Evolutionary conservation across 768 basidiomycete genomes (phyloP).

Genomic region (Wakefieldia striispora): DNA sequence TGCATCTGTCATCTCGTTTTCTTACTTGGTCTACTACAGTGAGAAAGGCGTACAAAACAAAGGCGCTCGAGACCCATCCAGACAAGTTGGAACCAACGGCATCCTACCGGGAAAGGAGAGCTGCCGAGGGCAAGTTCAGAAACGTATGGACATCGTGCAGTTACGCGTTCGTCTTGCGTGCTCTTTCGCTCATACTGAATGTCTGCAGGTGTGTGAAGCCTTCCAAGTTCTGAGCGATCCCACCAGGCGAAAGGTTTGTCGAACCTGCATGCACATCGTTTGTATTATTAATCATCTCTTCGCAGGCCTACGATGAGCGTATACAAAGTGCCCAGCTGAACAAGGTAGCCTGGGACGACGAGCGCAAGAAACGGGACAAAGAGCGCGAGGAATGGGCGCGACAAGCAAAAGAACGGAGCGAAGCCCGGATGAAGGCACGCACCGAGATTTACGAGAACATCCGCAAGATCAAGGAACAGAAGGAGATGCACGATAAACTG

Average conservation of each 20-base stretch:
- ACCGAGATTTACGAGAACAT: constrained; percentile 36
- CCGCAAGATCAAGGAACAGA: constrained; percentile 41
- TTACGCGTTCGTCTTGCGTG: constrained; percentile 17
- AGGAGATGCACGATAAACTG: constrained; percentile 39
- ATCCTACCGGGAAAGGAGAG: constrained; percentile 48
- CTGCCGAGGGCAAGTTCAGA: constrained; percentile 58
- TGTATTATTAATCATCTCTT: neutral
- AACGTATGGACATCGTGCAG: constrained; percentile 41
- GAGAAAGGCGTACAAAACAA: constrained; percentile 64
- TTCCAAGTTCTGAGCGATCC: constrained; percentile 58
- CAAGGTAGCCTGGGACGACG: constrained; percentile 32
- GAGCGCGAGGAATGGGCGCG: constrained; percentile 57
- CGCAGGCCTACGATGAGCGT: constrained; percentile 48
- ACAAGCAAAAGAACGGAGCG: constrained; percentile 46
- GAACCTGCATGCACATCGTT: neutral
- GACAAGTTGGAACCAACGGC: constrained; percentile 63
- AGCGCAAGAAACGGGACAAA: constrained; percentile 41
- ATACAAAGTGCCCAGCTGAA: constrained; percentile 30
- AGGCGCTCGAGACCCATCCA: constrained; percentile 69
- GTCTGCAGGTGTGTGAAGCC: constrained; percentile 55
- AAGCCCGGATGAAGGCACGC: constrained; percentile 48
- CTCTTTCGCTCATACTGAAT: constrained; percentile 20
- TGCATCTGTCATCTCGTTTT: neutral
- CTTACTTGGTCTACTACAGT: constrained; percentile 32
- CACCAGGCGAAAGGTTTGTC: constrained; percentile 51